Evolutionary conservation across 1,139 yeast species (phyloP).

Genomic region (Hemisphaericaspora xylofermentans): DNA sequence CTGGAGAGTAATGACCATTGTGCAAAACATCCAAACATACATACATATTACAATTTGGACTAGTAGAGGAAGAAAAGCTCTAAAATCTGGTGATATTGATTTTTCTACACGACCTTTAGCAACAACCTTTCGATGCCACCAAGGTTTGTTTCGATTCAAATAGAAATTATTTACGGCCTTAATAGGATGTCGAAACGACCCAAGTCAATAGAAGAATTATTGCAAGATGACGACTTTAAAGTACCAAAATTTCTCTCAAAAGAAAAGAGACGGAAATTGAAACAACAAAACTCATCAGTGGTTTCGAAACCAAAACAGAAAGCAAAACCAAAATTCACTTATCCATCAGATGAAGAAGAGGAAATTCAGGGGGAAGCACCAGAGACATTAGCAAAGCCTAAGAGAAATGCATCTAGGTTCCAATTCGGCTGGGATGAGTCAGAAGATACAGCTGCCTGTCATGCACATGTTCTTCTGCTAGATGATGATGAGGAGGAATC

Average conservation of each 20-base stretch:
- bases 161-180: background rate
- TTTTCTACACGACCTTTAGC: background rate
- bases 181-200: conserved; percentile 26
- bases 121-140: background rate
- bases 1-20: no score
- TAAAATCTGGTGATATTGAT: background rate
- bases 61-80: no score
- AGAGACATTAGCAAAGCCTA: conserved; percentile 6
- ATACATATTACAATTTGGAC: no score
- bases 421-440: conserved; percentile 67
- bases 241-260: conserved; percentile 50
- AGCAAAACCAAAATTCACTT: conserved; percentile 6
- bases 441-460: conserved; percentile 60
- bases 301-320: conserved; percentile 5
- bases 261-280: conserved; percentile 40
- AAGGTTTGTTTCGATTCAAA: background rate
- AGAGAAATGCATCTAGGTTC: conserved; percentile 36
- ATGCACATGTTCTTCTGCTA: conserved; percentile 24
- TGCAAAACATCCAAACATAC: no score
- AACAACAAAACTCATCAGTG: conserved; percentile 13
- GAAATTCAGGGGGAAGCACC: background rate
- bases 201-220: conserved; percentile 44
- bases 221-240: conserved; percentile 22
- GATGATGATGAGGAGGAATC: conserved; percentile 16
- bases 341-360: conserved; percentile 9